A percentile compares a stretch with the other conserved stretches of the same genome.
Evolutionary conservation across 2,329 filamentous ascomycete genomes (phyloP).

Genomic region (Zymoseptoria crescenta): DNA sequence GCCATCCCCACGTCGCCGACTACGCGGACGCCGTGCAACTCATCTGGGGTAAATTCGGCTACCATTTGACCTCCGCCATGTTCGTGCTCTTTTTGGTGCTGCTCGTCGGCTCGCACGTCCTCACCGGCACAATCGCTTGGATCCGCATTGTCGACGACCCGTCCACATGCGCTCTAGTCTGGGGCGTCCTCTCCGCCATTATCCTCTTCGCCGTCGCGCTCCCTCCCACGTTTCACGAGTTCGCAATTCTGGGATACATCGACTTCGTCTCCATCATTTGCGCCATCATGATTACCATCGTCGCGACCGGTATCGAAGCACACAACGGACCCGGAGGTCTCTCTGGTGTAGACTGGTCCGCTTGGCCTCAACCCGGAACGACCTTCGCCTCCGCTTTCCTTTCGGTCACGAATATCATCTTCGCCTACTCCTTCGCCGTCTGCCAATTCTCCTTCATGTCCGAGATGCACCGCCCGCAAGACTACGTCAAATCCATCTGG

Average conservation of each 20-base stretch:
- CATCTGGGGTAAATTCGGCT: conserved; percentile 37
- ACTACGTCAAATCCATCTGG: conserved; percentile 52
- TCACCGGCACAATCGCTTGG: conserved; percentile 41
- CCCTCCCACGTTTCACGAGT: conserved; percentile 31
- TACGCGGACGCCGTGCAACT: conserved; percentile 39
- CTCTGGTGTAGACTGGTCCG: conserved; percentile 26
- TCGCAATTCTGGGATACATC: conserved; percentile 31
- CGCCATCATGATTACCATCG: conserved; percentile 30
- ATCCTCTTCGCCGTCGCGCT: conserved; percentile 30
- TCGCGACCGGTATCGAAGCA: conserved; percentile 29
- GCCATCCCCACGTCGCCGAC: conserved; percentile 38
- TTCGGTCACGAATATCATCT: conserved; percentile 62
- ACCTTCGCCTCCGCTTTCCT: conserved; percentile 52
- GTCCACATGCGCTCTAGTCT: conserved; percentile 36
- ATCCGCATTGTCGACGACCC: conserved; percentile 33
- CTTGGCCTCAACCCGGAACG: conserved; percentile 29
- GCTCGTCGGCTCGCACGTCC: conserved; percentile 37
- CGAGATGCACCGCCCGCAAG: conserved; percentile 56
- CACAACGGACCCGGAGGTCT: conserved; percentile 23
- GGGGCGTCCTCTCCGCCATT: conserved; percentile 37
- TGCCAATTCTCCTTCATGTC: conserved; percentile 62
- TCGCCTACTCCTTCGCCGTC: conserved; percentile 50
- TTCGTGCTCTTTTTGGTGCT: conserved; percentile 37
- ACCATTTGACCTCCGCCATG: conserved; percentile 34
- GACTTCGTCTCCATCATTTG: conserved; percentile 31